These are phyloP conservation scores for Piromyces sp. DNA, from an alignment of 192 early-diverging fungal genomes.

Conservation along the genomic window DNA sequence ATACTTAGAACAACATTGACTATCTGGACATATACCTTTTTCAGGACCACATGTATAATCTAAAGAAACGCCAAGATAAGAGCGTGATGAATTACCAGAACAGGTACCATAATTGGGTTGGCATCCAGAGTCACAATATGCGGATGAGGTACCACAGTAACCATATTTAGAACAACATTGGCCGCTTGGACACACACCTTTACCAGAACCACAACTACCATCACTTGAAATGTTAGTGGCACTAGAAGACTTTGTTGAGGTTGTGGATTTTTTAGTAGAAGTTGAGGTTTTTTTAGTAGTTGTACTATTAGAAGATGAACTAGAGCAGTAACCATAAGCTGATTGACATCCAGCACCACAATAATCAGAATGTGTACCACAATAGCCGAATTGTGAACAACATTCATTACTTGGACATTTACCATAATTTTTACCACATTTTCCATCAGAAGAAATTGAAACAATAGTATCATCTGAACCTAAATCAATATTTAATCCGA, in stretches of 20 bases:
- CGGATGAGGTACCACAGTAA: neutral
- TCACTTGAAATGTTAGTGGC: neutral
- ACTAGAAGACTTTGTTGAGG: no score
- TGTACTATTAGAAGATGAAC: no score
- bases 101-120: neutral
- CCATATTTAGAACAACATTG: neutral
- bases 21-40: neutral
- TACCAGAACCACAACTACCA: neutral
- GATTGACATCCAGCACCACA: no score
- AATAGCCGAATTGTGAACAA: neutral
- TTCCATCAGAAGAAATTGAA: neutral
- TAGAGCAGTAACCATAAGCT: no score
- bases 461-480: neutral
- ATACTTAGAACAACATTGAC: neutral
- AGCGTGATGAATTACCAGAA: neutral
- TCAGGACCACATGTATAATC: no score
- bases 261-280: no score
- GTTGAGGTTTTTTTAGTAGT: no score
- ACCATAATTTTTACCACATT: neutral
- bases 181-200: neutral
- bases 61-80: neutral
- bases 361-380: neutral
- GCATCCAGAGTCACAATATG: neutral
- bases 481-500: neutral
- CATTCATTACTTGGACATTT: neutral